Evolutionary conservation across 2,329 filamentous ascomycete species (phyloP), one percentile per base, ranked within the genome.

Genomic region (Ascosphaera aggregata): DNA sequence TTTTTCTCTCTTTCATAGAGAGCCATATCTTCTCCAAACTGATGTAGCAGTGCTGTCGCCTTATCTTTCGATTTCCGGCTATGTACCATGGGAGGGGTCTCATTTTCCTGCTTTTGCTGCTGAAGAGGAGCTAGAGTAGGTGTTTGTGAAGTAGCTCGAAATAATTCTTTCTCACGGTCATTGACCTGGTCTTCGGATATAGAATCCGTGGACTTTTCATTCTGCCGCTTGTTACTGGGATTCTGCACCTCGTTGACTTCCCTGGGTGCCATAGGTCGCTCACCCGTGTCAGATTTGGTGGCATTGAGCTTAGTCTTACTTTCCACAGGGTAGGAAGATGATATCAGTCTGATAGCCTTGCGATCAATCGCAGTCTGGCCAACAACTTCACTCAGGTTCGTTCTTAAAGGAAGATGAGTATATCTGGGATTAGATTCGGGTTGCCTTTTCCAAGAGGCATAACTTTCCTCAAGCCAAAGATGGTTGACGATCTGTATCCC

Each of bases 381-480:
- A 42, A 93, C 80, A 40, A 95, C 72, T 55, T 95, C 89, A 39
- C 84, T 80, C 4, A 98, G 66, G 52, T 98, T 95, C 2, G 86
- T 95, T 41, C 84, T 71, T 9, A 69, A 67, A 13, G 89, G 89
- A 47, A 95, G 98, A 51, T 84, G 76, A 1, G 70, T 81, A 53
- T 92, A 98, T 44, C 77, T 76, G 7, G 69, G 64, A 39, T 80
- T 71, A 3, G 78, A 77, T 17, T 85, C 60, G 0, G 71, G 70
- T 52, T 81, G 77, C 42, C 77, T 62, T 50, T 79, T 69, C 61
- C 84, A 93, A 53, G 79, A 82, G 1, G 86, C 82, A 52, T 95
- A 98, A 56, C 84, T 91, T 52, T 98, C 89, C 56, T 98, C 89
- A 36, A 98, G 68, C 89, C 89, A 98, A 1, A 98, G 66, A 53